Evolutionary conservation across 345 rosid species (phyloP), one percentile per base, ranked within the genome.

Genomic region (Nasturtium officinale): DNA sequence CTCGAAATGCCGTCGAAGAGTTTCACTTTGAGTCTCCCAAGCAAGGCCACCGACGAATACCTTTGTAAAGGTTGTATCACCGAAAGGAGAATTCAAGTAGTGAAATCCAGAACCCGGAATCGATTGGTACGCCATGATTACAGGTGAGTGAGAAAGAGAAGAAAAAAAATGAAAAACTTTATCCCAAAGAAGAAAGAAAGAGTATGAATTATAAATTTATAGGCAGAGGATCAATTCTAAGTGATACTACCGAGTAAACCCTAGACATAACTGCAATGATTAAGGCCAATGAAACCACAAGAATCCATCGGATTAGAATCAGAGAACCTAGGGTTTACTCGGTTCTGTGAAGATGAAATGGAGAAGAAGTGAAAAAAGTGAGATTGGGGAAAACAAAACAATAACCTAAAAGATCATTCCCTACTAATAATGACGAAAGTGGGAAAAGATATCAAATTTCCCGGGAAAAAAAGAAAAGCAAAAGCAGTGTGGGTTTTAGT

Each of bases 1-100:
- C 70, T 91, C 91, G 43, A 95, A 95, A 79, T 89, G 80, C 8
- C 87, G 90, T 55, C 87, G 83, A 87, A 95, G 82, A 46, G 96
- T 84, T 45, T 89, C 96, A 50, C 91, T 91, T 61, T 85, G 90
- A 45, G 97, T 91, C 78, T 91, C 97, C 96, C 97, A 94, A 55
- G 97, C 98, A 52, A 91, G 86, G 3, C 96, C 96, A 68, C 96
- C 97, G 59, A 89, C 92, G 66, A 95, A 95, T 23, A 90, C 88
- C 82, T 91, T 90, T 7, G 94, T 90, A 56, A 81, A 84, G 6
- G 92, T 88, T 43, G 98, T 93, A 75, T 93, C 97, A 38, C 99
- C 98, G 29, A 86, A 89, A 58, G 97, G 87, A n/a, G 92, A 89
- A 79, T 89, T 91, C 84, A 86, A 61, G 77, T 83, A 86, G 37